Base-by-base conservation (phyloP, 2,329 filamentous ascomycete genomes). In the Fusarium staphyleae region DNA sequence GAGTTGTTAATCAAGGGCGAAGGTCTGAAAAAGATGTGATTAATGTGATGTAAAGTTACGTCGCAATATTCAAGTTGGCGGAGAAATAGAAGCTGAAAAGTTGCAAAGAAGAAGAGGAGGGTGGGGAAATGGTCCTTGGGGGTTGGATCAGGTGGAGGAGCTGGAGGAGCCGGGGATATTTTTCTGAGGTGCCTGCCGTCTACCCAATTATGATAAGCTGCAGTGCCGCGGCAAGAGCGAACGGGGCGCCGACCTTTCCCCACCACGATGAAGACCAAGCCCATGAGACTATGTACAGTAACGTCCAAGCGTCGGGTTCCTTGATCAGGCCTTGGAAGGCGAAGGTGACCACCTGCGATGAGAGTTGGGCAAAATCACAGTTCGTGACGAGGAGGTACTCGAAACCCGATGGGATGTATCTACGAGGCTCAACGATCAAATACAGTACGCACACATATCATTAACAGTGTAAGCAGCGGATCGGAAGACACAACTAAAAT, bases 141-240 rank as follows among this genome's bases (percentile, higher is more conserved):
- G 19, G 4, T 22, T 50, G 22, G 18, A 15, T 35, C 28, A 47
- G 22, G 42, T n/a, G n/a, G n/a, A n/a, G n/a, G n/a, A n/a, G n/a
- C n/a, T 13, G 34, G 26, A 48, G 36, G 36, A 43, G 44, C 42
- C 30, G 47, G 33, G 30, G 22, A 22, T 18, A 41, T 28, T 37
- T 35, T 39, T 18, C 16, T 40, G 3, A 35, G 40, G 29, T 48
- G 52, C 26, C 34, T 50, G 36, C 42, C 19, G 40, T 41, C 26
- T 24, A 7, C 7, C 19, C 19, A 22, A 22, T 22, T 22, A 7
- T 22, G 19, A 22, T 22, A 22, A 19, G 50, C 24, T 43, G 22
- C 34, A 60, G 60, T 50, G 47, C 57, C 60, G 60, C 57, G 60
- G 57, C 54, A 63, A 57, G 59, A 63, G 54, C 37, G 53, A 62